Evolutionary conservation across 2,329 filamentous ascomycete species (phyloP).

Genomic region (Paecilomyces variotii): DNA sequence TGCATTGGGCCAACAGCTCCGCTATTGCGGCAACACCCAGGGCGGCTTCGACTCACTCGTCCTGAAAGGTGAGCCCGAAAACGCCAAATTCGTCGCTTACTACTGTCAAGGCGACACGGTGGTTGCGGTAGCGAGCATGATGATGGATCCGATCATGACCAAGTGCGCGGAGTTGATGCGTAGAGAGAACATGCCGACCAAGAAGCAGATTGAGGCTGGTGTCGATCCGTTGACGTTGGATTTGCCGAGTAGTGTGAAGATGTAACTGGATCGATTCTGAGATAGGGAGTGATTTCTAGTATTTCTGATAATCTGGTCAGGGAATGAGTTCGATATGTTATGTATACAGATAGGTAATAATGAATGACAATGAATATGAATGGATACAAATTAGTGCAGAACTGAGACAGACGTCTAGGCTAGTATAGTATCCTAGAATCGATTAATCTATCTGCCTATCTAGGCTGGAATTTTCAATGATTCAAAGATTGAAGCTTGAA

Average conservation of each 20-base stretch:
- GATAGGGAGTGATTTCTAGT: neutral
- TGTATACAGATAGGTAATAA: too few relatives aligned
- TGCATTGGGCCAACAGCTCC: slow-evolving; percentile 76
- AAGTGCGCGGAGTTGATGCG: slow-evolving; percentile 82
- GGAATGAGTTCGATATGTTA: too few relatives aligned
- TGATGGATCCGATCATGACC: slow-evolving; percentile 75
- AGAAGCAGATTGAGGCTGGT: slow-evolving; percentile 61
- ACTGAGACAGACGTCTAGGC: too few relatives aligned
- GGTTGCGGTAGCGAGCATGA: slow-evolving; percentile 86
- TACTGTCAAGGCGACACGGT: slow-evolving; percentile 60
- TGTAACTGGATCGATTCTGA: slow-evolving; percentile 4
- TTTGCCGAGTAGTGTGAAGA: slow-evolving; percentile 15
- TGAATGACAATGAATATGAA: too few relatives aligned
- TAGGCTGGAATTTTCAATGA: too few relatives aligned
- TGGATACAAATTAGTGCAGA: too few relatives aligned
- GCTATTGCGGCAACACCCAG: slow-evolving; percentile 84
- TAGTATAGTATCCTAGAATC: too few relatives aligned
- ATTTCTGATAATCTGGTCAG: too few relatives aligned
- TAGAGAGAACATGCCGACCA: slow-evolving; percentile 70
- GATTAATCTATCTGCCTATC: too few relatives aligned
- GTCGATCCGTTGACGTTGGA: slow-evolving; percentile 33
- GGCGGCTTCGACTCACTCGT: slow-evolving; percentile 82
- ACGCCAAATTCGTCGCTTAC: slow-evolving; percentile 57
- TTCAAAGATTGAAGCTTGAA: too few relatives aligned
- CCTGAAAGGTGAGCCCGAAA: slow-evolving; percentile 64